Percentiles rank a stretch among this genome's conserved stretches.
These are phyloP conservation scores for Cicer bijugum DNA, from an alignment of 306 rosid genomes.

Conservation along the genomic window DNA sequence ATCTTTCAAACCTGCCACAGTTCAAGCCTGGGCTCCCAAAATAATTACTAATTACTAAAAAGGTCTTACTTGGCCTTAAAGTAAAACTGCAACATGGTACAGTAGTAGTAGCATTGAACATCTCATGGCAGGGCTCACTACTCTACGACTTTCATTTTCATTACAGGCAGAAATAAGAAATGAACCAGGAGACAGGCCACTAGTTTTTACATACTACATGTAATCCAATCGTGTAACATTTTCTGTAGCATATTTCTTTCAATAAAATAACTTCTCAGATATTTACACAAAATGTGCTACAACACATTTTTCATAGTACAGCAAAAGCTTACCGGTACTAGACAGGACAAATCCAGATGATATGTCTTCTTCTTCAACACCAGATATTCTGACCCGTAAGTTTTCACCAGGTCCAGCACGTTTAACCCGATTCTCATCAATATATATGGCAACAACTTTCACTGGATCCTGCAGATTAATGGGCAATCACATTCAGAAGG, in stretches of 20 bases:
- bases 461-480: conserved; percentile 70
- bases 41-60: conserved; percentile 13
- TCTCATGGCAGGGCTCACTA: conserved; percentile 1
- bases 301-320: conserved; percentile 23
- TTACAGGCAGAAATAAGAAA: conserved; percentile 32
- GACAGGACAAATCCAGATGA: conserved; percentile 79
- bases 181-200: conserved; percentile 12
- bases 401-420: conserved; percentile 99
- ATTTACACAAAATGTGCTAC: neutral
- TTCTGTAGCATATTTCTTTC: conserved; percentile 4
- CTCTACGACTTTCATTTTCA: neutral
- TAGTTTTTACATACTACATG: neutral
- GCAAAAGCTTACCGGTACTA: conserved; percentile 66
- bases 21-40: neutral
- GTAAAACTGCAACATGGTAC: neutral
- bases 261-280: neutral
- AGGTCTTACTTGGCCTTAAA: neutral
- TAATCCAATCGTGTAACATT: neutral
- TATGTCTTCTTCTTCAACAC: conserved; percentile 87
- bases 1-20: neutral
- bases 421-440: conserved; percentile 75
- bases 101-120: neutral
- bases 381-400: conserved; percentile 81
- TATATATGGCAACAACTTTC: conserved; percentile 66
- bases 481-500: conserved; percentile 36